Evolutionary conservation across 768 basidiomycete species (phyloP).

Genomic region (Tricholoma furcatifolium): DNA sequence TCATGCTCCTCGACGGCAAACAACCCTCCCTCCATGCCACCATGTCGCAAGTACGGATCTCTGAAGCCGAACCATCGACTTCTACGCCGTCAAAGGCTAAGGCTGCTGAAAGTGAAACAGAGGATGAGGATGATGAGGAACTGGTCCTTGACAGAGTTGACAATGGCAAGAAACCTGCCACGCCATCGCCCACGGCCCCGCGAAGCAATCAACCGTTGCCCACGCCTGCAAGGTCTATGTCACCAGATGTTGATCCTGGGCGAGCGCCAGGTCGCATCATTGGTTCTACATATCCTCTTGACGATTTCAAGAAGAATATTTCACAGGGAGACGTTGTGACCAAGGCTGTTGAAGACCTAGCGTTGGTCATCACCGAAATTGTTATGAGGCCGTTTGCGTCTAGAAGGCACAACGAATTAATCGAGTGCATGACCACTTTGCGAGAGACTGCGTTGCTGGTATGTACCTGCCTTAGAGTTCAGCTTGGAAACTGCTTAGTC

Average conservation of each 20-base stretch:
- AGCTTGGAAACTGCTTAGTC: background rate
- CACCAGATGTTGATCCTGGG: slow-evolving; percentile 43
- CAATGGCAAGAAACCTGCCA: slow-evolving; percentile 19
- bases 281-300: slow-evolving; percentile 68
- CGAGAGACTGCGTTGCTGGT: slow-evolving; percentile 68
- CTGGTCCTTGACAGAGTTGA: slow-evolving; percentile 23
- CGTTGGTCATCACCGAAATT: slow-evolving; percentile 67
- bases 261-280: slow-evolving; percentile 73
- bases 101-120: slow-evolving; percentile 52
- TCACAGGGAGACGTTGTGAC: slow-evolving; percentile 75
- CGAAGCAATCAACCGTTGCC: slow-evolving; percentile 34
- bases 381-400: slow-evolving; percentile 68
- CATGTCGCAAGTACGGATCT: slow-evolving; percentile 15
- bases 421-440: slow-evolving; percentile 70
- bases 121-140: slow-evolving; percentile 38
- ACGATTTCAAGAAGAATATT: slow-evolving; percentile 74
- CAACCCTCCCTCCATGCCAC: slow-evolving; percentile 16
- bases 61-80: slow-evolving; percentile 14
- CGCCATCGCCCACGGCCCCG: slow-evolving; percentile 13
- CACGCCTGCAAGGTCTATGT: slow-evolving; percentile 54
- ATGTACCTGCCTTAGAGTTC: slow-evolving; percentile 16
- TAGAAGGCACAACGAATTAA: slow-evolving; percentile 64
- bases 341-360: slow-evolving; percentile 84
- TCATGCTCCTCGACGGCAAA: slow-evolving; percentile 57
- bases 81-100: slow-evolving; percentile 27